Percentiles rank a stretch among this genome's conserved stretches.
Evolutionary conservation across 2,329 filamentous ascomycete species (phyloP).

Genomic region (Cladorrhinum sp.): DNA sequence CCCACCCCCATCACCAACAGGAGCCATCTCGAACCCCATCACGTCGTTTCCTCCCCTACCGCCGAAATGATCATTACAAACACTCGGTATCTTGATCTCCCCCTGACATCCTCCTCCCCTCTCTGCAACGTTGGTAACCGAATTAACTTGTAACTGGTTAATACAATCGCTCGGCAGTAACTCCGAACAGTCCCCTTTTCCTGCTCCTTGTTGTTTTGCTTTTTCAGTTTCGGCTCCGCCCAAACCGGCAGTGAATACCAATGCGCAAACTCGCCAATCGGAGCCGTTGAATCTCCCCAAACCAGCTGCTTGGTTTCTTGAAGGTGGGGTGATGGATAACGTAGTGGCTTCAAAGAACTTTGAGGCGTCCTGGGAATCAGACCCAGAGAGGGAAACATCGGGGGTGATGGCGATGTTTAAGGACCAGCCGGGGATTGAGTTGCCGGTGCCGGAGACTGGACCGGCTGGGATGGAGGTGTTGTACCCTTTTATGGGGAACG

Average conservation of each 20-base stretch:
- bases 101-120: constrained; percentile 6
- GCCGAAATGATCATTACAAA: constrained; percentile 12
- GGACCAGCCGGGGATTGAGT: constrained; percentile 12
- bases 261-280: constrained; percentile 17
- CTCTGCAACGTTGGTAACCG: constrained; percentile 1
- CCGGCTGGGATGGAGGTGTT: constrained; percentile 18
- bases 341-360: constrained; percentile 10
- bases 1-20: neutral
- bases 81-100: constrained; percentile 13
- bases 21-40: neutral
- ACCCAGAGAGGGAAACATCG: constrained; percentile 13
- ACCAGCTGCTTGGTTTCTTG: neutral
- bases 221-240: neutral
- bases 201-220: neutral
- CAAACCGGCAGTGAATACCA: constrained; percentile 17
- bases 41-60: neutral
- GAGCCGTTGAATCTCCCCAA: neutral
- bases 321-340: constrained; percentile 14
- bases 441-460: neutral
- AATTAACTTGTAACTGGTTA: constrained; percentile 15
- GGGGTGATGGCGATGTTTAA: constrained; percentile 9
- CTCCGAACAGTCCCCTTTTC: neutral
- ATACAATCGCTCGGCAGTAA: constrained; percentile 16
- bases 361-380: neutral
- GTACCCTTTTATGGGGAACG: constrained; percentile 15